These are phyloP conservation scores for Penicillium griseofulvum DNA, from an alignment of 2,329 filamentous ascomycete species.

Conservation along the genomic window DNA sequence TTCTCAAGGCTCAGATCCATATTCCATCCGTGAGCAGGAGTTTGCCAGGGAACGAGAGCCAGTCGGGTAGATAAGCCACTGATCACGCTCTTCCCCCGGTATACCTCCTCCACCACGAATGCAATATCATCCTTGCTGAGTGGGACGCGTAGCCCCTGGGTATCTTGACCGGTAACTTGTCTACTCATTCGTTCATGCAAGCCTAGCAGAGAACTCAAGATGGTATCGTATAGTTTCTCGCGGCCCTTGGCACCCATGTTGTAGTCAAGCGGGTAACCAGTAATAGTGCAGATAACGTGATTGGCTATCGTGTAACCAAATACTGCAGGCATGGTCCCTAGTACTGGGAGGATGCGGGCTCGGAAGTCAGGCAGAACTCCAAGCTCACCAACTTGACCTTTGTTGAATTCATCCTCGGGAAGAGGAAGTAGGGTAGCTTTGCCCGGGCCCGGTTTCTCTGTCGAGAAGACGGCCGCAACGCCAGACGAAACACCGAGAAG, in stretches of 20 bases:
- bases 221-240: conserved; percentile 88
- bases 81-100: conserved; percentile 74
- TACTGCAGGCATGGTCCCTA: conserved; percentile 95
- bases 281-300: conserved; percentile 79
- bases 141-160: conserved; percentile 73
- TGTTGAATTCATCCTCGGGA: conserved; percentile 80
- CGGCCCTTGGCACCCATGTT: conserved; percentile 77
- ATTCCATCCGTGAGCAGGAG: conserved; percentile 59
- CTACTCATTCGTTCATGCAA: conserved; percentile 73
- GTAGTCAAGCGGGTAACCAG: conserved; percentile 75
- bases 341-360: conserved; percentile 87
- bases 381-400: conserved; percentile 81
- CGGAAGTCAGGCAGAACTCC: conserved; percentile 89
- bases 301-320: conserved; percentile 92
- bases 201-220: conserved; percentile 71
- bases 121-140: conserved; percentile 77
- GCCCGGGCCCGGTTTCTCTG: conserved; percentile 82
- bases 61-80: conserved; percentile 79
- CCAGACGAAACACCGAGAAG: conserved; percentile 73
- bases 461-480: conserved; percentile 89
- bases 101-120: conserved; percentile 88
- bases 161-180: conserved; percentile 50
- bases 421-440: conserved; percentile 88
- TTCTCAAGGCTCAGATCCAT: conserved; percentile 59
- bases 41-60: conserved; percentile 75